Conservation (phyloP, 2,329 filamentous ascomycete species). For the Pyrenochaeta sp. region DNA sequence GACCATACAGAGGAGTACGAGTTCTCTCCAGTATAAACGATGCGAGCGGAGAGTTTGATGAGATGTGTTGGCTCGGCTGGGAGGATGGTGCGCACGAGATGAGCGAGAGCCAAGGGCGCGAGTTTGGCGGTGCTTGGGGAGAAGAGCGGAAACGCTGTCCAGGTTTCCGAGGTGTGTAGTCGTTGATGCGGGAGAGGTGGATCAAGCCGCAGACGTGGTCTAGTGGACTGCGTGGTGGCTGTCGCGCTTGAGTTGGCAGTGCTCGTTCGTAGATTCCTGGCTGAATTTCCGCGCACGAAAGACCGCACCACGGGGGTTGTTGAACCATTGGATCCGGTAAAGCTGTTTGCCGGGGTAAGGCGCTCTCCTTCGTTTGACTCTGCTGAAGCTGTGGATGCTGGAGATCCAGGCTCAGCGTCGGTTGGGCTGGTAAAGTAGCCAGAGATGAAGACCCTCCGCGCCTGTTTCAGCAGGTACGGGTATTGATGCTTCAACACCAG, state of each 20-base stretch:
- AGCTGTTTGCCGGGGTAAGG: slow-evolving; percentile 22
- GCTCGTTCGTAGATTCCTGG: slow-evolving; percentile 1
- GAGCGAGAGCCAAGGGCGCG: slow-evolving; percentile 38
- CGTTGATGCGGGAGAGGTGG: slow-evolving; percentile 5
- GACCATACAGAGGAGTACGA: slow-evolving; percentile 50
- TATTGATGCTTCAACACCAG: slow-evolving; percentile 48
- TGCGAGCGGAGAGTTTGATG: slow-evolving; percentile 47
- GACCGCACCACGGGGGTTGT: slow-evolving; percentile 7
- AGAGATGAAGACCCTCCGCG: slow-evolving; percentile 50
- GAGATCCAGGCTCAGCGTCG: slow-evolving; percentile 6
- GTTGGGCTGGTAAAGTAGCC: slow-evolving; percentile 44
- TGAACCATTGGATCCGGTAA: slow-evolving; percentile 17
- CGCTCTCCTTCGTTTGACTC: slow-evolving; percentile 17
- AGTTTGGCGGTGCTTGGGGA: slow-evolving; percentile 19
- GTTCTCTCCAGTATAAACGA: slow-evolving; percentile 50
- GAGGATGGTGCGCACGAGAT: slow-evolving; percentile 44
- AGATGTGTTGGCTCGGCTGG: slow-evolving; percentile 22
- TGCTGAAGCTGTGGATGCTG: slow-evolving; percentile 1
- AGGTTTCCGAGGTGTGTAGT: neutral
- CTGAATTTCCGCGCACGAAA: slow-evolving; percentile 1
- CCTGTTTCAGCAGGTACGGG: slow-evolving; percentile 51
- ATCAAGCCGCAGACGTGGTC: slow-evolving; percentile 27
- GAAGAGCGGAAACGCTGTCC: slow-evolving; percentile 17
- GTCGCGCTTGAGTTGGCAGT: slow-evolving; percentile 2
- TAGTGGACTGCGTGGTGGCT: slow-evolving; percentile 10